Evolutionary conservation across 2,329 filamentous ascomycete genomes (phyloP).

Genomic region (Tolypocladium sp.): DNA sequence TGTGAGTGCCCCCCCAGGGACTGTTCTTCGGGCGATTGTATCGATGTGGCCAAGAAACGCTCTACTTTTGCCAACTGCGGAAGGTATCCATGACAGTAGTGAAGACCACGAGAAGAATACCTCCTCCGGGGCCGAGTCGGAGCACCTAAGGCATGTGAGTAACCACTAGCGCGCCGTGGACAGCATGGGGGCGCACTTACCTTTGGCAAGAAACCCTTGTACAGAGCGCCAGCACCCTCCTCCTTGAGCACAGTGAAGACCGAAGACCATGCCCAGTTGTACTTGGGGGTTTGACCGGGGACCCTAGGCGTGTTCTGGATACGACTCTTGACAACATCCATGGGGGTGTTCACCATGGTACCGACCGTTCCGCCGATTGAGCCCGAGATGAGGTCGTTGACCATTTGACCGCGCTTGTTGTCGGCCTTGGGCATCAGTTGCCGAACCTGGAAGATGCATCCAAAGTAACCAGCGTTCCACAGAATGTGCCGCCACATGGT

Average conservation of each 20-base stretch:
- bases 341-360: constrained; percentile 87
- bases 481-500: constrained; percentile 87
- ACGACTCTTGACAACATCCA: constrained; percentile 96
- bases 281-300: constrained; percentile 76
- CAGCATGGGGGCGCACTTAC: constrained; percentile 50
- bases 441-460: constrained; percentile 96
- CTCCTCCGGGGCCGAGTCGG: constrained; percentile 45
- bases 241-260: constrained; percentile 82
- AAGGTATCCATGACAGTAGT: constrained; percentile 92
- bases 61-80: constrained; percentile 42
- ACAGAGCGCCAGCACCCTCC: constrained; percentile 84
- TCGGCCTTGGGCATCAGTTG: constrained; percentile 72
- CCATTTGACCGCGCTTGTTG: constrained; percentile 71
- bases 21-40: not conserved
- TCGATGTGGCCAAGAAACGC: not conserved
- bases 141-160: constrained; percentile 21
- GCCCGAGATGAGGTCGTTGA: constrained; percentile 82
- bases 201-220: constrained; percentile 98
- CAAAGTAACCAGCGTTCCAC: constrained; percentile 96
- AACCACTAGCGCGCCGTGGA: not conserved
- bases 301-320: constrained; percentile 91
- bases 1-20: not conserved
- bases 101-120: constrained; percentile 75
- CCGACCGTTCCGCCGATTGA: constrained; percentile 78
- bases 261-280: constrained; percentile 96